These are phyloP conservation scores for Epichloe typhina DNA, from an alignment of 2,329 filamentous ascomycete genomes.

Conservation along the genomic window DNA sequence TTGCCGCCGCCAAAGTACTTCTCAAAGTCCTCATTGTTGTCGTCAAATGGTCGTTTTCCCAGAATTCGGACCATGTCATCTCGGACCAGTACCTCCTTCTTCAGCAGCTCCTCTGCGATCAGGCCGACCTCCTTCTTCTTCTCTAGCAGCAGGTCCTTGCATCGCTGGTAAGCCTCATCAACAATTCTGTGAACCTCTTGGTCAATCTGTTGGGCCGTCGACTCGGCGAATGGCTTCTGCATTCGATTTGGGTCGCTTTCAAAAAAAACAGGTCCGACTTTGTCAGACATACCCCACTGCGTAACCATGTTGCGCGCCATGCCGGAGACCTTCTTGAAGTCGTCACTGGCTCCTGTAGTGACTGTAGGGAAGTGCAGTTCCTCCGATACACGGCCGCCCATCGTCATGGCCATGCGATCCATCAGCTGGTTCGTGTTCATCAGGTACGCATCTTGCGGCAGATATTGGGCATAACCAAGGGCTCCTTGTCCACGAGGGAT, in stretches of 20 bases:
- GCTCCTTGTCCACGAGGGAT: conserved; percentile 91
- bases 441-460: conserved; percentile 88
- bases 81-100: conserved; percentile 79
- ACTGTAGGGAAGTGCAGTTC: conserved; percentile 95
- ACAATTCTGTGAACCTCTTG: conserved; percentile 82
- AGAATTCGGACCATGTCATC: conserved; percentile 88
- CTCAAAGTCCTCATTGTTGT: conserved; percentile 76
- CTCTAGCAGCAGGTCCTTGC: conserved; percentile 65
- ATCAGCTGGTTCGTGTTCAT: conserved; percentile 94
- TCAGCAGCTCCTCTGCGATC: conserved; percentile 82
- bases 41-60: conserved; percentile 71
- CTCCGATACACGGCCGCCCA: conserved; percentile 88
- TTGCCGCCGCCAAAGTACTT: conserved; percentile 74
- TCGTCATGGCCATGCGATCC: conserved; percentile 99
- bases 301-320: conserved; percentile 98
- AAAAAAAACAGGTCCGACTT: conserved; percentile 87
- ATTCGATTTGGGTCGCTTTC: conserved; percentile 70
- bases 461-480: conserved; percentile 90
- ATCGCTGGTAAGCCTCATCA: conserved; percentile 84
- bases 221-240: conserved; percentile 91
- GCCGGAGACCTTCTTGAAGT: conserved; percentile 95
- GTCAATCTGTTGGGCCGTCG: conserved; percentile 87
- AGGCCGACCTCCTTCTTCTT: conserved; percentile 83
- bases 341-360: conserved; percentile 86
- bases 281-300: conserved; percentile 96